These are phyloP conservation scores for Trichoderma gracile DNA, from an alignment of 2,329 filamentous ascomycete genomes.

Conservation along the genomic window DNA sequence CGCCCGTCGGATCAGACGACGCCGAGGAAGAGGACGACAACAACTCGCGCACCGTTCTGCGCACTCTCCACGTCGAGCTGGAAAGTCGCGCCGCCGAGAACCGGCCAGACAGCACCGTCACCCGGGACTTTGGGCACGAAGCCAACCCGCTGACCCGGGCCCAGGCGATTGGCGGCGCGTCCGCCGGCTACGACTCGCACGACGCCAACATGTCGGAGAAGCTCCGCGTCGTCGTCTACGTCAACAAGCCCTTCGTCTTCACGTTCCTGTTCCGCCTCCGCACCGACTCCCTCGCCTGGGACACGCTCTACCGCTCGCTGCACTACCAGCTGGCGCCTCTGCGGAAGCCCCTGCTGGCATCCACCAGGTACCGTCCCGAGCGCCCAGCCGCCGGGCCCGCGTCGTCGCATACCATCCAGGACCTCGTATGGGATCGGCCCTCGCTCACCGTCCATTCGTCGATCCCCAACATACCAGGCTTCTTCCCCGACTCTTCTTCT, in stretches of 20 bases:
- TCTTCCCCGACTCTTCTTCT: conserved; percentile 27
- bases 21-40: conserved; percentile 35
- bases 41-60: conserved; percentile 60
- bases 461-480: conserved; percentile 65
- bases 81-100: conserved; percentile 43
- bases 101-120: conserved; percentile 47
- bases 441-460: conserved; percentile 61
- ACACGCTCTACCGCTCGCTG: conserved; percentile 59
- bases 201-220: conserved; percentile 57
- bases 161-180: conserved; percentile 40
- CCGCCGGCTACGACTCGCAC: conserved; percentile 42
- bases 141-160: conserved; percentile 36
- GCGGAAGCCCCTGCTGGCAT: conserved; percentile 56
- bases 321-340: conserved; percentile 63
- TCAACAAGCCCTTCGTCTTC: conserved; percentile 74
- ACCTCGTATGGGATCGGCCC: conserved; percentile 63
- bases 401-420: conserved; percentile 52
- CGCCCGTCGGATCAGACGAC: conserved; percentile 37
- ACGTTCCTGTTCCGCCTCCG: conserved; percentile 66
- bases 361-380: conserved; percentile 59
- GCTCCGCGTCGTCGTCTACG: conserved; percentile 71
- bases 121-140: conserved; percentile 47
- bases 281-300: conserved; percentile 59
- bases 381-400: conserved; percentile 40
- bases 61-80: conserved; percentile 68